Conservation (phyloP, 768 basidiomycete species). For the Pleurotus platypus region DNA sequence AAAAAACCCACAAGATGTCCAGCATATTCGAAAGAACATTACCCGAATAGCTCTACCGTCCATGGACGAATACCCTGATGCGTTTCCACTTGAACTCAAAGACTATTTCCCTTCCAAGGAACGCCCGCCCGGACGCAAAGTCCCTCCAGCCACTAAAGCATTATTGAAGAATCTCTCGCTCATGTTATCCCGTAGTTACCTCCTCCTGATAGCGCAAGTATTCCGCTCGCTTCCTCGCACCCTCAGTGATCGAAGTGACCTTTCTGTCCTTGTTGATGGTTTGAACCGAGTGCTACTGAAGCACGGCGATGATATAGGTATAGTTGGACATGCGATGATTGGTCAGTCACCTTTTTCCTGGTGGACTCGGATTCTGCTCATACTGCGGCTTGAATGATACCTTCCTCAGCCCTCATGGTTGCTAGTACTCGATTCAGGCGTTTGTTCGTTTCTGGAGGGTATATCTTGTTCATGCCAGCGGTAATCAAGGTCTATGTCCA, state of each 20-base stretch:
- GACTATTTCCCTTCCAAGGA: conserved; percentile 44
- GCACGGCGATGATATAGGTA: conserved; percentile 73
- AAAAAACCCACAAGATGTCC: conserved; percentile 65
- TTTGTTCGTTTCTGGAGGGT: conserved; percentile 72
- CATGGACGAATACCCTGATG: conserved; percentile 22
- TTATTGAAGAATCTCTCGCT: conserved; percentile 46
- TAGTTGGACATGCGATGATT: conserved; percentile 70
- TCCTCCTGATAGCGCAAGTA: conserved; percentile 65
- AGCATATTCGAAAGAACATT: conserved; percentile 63
- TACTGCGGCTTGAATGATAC: neutral
- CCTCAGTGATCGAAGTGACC: conserved; percentile 64
- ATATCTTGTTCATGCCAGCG: conserved; percentile 71
- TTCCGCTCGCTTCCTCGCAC: conserved; percentile 72
- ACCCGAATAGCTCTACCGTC: conserved; percentile 57
- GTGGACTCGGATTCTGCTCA: neutral
- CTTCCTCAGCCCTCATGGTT: conserved; percentile 56
- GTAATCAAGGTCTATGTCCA: conserved; percentile 70
- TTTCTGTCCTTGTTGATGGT: conserved; percentile 65
- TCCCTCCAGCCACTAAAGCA: conserved; percentile 13
- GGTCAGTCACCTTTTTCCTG: conserved; percentile 37
- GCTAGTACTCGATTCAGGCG: conserved; percentile 75
- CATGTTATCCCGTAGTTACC: conserved; percentile 62
- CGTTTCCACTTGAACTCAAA: conserved; percentile 32
- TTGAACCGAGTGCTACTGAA: conserved; percentile 63
- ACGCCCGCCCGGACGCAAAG: neutral